Evolutionary conservation across 139 green algal genomes (phyloP), one percentile per base, ranked within the genome.

Genomic region (Picochlorum sp.): DNA sequence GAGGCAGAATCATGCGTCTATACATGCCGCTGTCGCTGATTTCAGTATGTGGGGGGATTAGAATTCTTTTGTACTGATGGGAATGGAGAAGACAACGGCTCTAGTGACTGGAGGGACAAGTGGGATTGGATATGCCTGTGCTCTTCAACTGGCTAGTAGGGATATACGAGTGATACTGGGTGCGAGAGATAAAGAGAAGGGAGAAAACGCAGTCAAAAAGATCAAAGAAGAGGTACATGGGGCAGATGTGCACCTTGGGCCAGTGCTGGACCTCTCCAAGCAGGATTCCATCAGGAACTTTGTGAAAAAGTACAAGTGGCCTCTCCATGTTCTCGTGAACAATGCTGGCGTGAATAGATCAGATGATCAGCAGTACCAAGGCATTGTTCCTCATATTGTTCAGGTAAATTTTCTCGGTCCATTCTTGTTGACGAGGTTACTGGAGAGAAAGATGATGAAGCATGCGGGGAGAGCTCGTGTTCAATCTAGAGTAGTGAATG

Each of bases 401-500:
- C 68, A 76, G 54, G 74, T 77, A 49, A 69, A 69, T 60, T 55
- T 38, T n/a, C 58, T 67, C 3, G 57, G 86, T 0, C 79, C 83
- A 37, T 93, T 89, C 63, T 73, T 66, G 0, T 77, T 93, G 4
- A 92, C 85, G 1, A 75, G 85, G 3, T 70, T 88, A 49, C 71
- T 93, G 51, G 67, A 83, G 55, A 41, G 34, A 24, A 50, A 64
- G 16, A 44, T 67, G 3, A 70, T 87, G 31, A 67, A 68, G 11
- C 57, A 52, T 7, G 20, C 20, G 2, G 15, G 13, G 21, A 55
- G n/a, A 55, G 18, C 47, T 23, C 63, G 57, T 2, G 71, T 64
- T 23, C 66, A 57, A 45, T 67, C 71, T 4, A 61, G 77, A 37
- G 65, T 84, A 7, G 75, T 84, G 52, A 81, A 81, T 59, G 57